phyloP scores from a whole-genome alignment of 345 rosid genomes.

The Pugionium cornutum region DNA sequence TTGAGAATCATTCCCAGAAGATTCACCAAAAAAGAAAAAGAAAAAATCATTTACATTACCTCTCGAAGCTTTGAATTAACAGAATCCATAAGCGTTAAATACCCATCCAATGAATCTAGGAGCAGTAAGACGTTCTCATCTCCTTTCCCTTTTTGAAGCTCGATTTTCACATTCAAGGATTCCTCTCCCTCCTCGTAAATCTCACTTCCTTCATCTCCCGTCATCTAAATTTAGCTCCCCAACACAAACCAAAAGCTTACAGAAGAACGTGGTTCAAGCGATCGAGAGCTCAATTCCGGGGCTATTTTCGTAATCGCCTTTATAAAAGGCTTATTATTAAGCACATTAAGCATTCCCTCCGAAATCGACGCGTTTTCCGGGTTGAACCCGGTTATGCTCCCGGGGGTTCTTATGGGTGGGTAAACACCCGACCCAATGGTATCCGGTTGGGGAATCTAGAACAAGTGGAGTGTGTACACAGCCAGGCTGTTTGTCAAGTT shows the following conservation, averaged over 20 bases:
- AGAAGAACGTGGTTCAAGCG: constrained; percentile 1
- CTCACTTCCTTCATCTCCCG: constrained; percentile 31
- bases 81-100: constrained; percentile 60
- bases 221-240: constrained; percentile 22
- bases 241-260: constrained; percentile 17
- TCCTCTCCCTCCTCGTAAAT: constrained; percentile 40
- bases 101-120: constrained; percentile 75
- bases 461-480: constrained; percentile 22
- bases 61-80: constrained; percentile 69
- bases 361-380: not conserved
- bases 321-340: constrained; percentile 2
- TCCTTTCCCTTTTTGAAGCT: constrained; percentile 23
- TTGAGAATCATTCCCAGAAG: not conserved
- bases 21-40: not conserved
- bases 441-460: not conserved
- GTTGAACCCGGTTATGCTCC: not conserved
- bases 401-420: constrained; percentile 3
- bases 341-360: constrained; percentile 23
- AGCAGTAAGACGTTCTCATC: constrained; percentile 56
- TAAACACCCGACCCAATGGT: not conserved
- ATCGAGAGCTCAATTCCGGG: not conserved
- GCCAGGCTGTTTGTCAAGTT: constrained; percentile 40
- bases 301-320: constrained; percentile 1
- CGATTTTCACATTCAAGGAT: constrained; percentile 2
- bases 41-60: constrained; percentile 40